A percentile compares a stretch with the other conserved stretches of the same genome.
Conservation (phyloP, 108 stramenopile genomes). For the Pseudonitzschia multistriata region DNA sequence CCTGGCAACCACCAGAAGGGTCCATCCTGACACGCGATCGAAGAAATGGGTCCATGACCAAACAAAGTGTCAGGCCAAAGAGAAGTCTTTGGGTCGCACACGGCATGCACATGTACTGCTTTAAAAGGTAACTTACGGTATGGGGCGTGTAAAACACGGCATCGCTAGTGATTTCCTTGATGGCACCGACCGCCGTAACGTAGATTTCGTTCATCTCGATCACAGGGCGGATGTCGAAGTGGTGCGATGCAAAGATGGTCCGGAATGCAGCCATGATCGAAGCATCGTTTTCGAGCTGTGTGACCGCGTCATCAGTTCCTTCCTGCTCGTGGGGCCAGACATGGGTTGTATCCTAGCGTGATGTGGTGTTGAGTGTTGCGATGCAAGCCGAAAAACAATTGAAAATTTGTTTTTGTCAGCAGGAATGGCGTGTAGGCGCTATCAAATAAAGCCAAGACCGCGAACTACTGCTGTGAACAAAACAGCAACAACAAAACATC, state of each 20-base stretch:
- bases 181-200: slow-evolving; percentile 52
- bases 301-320: slow-evolving; percentile 35
- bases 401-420: neutral
- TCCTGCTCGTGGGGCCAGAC: slow-evolving; percentile 56
- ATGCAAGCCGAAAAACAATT: too few species aligned
- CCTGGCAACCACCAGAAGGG: slow-evolving; percentile 56
- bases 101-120: too few species aligned
- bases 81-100: too few species aligned
- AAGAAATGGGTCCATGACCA: slow-evolving; percentile 48
- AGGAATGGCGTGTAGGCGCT: too few species aligned
- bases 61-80: too few species aligned
- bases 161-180: slow-evolving; percentile 27
- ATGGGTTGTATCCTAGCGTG: slow-evolving; percentile 41
- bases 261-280: slow-evolving; percentile 48
- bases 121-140: too few species aligned
- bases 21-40: too few species aligned
- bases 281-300: slow-evolving; percentile 44
- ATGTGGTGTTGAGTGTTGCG: too few species aligned
- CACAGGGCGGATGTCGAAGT: slow-evolving; percentile 49
- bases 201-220: slow-evolving; percentile 60
- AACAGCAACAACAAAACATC: neutral
- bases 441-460: neutral
- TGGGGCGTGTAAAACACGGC: slow-evolving; percentile 10
- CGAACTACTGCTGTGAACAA: too few species aligned
- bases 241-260: slow-evolving; percentile 43